Conservation (phyloP, 768 basidiomycete species). For the button mushroom (Agaricus bisporus) region DNA sequence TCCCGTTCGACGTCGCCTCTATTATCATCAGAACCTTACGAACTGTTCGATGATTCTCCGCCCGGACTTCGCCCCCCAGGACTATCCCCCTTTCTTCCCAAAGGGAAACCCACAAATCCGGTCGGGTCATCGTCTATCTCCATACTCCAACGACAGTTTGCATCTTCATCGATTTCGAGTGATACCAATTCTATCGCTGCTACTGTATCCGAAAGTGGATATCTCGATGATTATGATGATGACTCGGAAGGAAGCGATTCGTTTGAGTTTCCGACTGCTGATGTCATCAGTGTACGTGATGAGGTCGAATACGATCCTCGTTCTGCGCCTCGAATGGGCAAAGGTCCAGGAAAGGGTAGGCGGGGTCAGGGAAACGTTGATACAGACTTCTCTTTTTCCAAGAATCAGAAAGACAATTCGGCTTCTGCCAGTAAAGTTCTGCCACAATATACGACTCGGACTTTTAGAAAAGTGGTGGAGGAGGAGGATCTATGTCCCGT, state of each 20-base stretch:
- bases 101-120: not conserved
- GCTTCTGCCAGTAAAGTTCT: not conserved
- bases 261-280: not conserved
- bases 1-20: not conserved
- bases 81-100: not conserved
- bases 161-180: not conserved
- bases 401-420: not conserved
- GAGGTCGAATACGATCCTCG: not conserved
- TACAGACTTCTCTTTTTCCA: not conserved
- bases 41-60: not conserved
- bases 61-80: not conserved
- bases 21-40: not conserved
- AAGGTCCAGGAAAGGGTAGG: not conserved
- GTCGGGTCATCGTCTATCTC: constrained; percentile 2
- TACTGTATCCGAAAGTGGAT: not conserved
- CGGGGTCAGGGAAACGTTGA: not conserved
- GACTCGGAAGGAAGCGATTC: not conserved
- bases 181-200: not conserved
- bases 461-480: not conserved
- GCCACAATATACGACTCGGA: not conserved
- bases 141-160: constrained; percentile 1
- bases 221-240: not conserved
- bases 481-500: constrained; percentile 3
- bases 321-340: not conserved
- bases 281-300: not conserved